Percentiles rank a stretch among this genome's conserved stretches.
phyloP scores from a whole-genome alignment of 208 protist species.

The Crithidia fasciculata region DNA sequence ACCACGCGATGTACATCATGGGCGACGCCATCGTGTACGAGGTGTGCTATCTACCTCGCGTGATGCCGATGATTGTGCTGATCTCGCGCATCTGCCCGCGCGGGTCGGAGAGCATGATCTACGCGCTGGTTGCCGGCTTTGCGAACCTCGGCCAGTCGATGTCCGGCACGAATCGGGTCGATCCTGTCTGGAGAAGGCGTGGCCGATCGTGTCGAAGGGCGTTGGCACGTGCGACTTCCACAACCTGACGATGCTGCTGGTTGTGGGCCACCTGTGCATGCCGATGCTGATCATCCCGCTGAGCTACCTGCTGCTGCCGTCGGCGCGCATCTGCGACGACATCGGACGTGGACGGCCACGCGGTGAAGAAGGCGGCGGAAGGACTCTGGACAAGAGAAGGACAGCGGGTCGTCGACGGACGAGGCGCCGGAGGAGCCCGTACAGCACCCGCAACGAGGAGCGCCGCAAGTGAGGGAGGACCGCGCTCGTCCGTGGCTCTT shows the following conservation, averaged over 20 bases:
- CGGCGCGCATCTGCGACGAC: slow-evolving; percentile 52
- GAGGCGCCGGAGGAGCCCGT: neutral
- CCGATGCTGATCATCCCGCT: slow-evolving; percentile 62
- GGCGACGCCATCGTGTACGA: slow-evolving; percentile 60
- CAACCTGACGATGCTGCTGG: slow-evolving; percentile 52
- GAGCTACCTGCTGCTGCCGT: slow-evolving; percentile 57
- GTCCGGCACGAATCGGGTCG: slow-evolving; percentile 42
- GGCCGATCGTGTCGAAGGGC: slow-evolving; percentile 40
- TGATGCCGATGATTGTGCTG: slow-evolving; percentile 78
- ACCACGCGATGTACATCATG: slow-evolving; percentile 66
- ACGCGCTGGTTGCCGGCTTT: slow-evolving; percentile 74
- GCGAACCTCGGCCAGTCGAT: slow-evolving; percentile 67
- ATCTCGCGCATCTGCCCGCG: slow-evolving; percentile 78
- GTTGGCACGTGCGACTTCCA: slow-evolving; percentile 58
- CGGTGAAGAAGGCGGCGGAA: slow-evolving; percentile 17
- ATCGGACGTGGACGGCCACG: slow-evolving; percentile 48
- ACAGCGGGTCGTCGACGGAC: slow-evolving; percentile 5
- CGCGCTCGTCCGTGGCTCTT: too few relatives aligned
- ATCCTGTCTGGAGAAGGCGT: slow-evolving; percentile 53
- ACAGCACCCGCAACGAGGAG: too few relatives aligned
- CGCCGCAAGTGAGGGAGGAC: too few relatives aligned
- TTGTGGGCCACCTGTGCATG: slow-evolving; percentile 55
- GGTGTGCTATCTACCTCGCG: slow-evolving; percentile 54
- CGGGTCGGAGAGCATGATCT: slow-evolving; percentile 74
- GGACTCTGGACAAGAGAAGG: too few relatives aligned